phyloP scores from a whole-genome alignment of 805 yeast genomes.

The Metschnikowia noctiluminum region DNA sequence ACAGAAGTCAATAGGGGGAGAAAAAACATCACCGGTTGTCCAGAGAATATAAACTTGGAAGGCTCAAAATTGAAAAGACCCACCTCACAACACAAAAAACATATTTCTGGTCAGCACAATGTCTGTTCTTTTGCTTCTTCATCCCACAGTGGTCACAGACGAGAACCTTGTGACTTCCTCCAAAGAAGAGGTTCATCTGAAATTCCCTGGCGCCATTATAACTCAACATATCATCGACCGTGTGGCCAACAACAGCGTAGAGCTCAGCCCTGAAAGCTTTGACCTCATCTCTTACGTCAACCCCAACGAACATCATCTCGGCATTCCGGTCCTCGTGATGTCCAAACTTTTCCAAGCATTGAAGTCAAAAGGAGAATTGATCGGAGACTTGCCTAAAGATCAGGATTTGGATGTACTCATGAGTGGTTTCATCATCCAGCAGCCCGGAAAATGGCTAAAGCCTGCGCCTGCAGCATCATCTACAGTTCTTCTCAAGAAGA shows the following conservation, averaged over 20 bases:
- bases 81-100: too few relatives aligned
- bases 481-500: conserved; percentile 33
- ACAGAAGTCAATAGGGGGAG: too few relatives aligned
- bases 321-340: conserved; percentile 46
- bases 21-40: too few relatives aligned
- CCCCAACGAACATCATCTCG: conserved; percentile 46
- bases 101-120: background rate
- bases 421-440: conserved; percentile 55
- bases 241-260: conserved; percentile 47
- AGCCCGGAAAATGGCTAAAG: conserved; percentile 50
- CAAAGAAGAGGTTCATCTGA: conserved; percentile 29
- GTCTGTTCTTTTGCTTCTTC: conserved; percentile 48
- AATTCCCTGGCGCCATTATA: conserved; percentile 26
- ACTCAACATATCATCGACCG: conserved; percentile 58
- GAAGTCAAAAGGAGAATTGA: conserved; percentile 42
- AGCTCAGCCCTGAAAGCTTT: conserved; percentile 34
- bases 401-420: conserved; percentile 60
- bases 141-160: conserved; percentile 63
- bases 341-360: conserved; percentile 38
- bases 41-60: too few relatives aligned
- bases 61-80: too few relatives aligned
- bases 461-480: conserved; percentile 38
- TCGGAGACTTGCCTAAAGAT: conserved; percentile 52
- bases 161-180: conserved; percentile 43
- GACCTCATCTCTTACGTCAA: conserved; percentile 52